Evolutionary conservation across 768 basidiomycete genomes (phyloP), one percentile per base, ranked within the genome.

Genomic region (Naganishia antarctica): DNA sequence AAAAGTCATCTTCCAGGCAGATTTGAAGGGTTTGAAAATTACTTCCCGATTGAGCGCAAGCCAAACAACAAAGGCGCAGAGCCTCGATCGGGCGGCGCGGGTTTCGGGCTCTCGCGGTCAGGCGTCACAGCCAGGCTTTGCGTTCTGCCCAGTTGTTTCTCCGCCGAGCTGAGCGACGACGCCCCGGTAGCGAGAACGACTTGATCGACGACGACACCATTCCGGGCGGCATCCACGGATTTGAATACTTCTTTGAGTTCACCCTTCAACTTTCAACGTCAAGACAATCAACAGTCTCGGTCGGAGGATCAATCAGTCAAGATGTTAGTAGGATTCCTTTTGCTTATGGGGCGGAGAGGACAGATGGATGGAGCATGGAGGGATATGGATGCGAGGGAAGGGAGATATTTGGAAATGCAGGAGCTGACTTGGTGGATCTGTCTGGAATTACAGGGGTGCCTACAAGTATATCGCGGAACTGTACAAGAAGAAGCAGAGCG

Each of bases 381-480:
- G 31, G 11, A 32, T 28, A 21, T 1, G 29, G 29, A 32, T 8
- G 18, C 29, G 5, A 18, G 18, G 32, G 32, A 4, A 29, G 15
- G 26, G 31, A 34, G n/a, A 23, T n/a, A 26, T 34, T 32, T 11
- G 32, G n/a, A 12, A 26, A 34, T 13, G 13, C 13, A 16, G 2
- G 37, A 21, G 43, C 59, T 60, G 59, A 60, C 23, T 16, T 43
- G 25, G 43, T 37, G 32, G 11, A n/a, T 34, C 12, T 25, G 4
- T 61, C n/a, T 63, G 23, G n/a, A 13, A 50, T 29, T 63, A 45
- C 31, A 63, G 62, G 62, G 62, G 62, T 63, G 78, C 76, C 68
- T 78, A 75, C 74, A 78, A 94, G 81, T 97, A 97, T 79, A 87
- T 97, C 77, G 87, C 89, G 72, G 94, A 97, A 82, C 82, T 98